These are phyloP conservation scores for Hymenoscyphus linearis DNA, from an alignment of 2,329 filamentous ascomycete genomes.

Conservation along the genomic window DNA sequence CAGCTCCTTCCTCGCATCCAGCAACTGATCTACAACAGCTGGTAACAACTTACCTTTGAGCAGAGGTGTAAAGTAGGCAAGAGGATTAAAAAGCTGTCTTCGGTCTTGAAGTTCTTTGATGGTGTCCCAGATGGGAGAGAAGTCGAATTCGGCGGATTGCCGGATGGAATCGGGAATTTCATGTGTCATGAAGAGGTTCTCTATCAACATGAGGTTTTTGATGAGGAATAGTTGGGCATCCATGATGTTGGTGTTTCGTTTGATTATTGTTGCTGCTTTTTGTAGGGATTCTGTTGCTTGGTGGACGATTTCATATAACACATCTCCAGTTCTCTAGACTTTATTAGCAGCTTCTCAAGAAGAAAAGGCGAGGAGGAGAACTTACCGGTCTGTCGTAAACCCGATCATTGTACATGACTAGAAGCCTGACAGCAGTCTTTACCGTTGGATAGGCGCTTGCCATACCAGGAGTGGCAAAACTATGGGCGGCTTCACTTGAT, in stretches of 20 bases:
- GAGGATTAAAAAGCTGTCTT: slow-evolving; percentile 51
- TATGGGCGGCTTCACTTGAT: slow-evolving; percentile 39
- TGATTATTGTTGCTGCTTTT: slow-evolving; percentile 67
- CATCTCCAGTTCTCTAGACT: slow-evolving; percentile 38
- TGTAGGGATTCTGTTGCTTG: slow-evolving; percentile 82
- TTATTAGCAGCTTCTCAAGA: slow-evolving; percentile 14
- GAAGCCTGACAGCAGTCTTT: slow-evolving; percentile 51
- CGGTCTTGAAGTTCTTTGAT: slow-evolving; percentile 42
- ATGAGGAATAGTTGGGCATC: slow-evolving; percentile 90
- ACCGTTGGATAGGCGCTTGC: slow-evolving; percentile 55
- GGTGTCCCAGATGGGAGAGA: slow-evolving; percentile 60
- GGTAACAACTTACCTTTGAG: slow-evolving; percentile 33
- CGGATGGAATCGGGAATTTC: slow-evolving; percentile 71
- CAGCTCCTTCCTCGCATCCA: slow-evolving; percentile 60
- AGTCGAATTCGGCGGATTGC: slow-evolving; percentile 51
- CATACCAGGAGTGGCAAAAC: slow-evolving; percentile 48
- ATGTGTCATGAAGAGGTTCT: slow-evolving; percentile 92
- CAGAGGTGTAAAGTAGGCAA: slow-evolving; percentile 39
- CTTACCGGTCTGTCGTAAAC: slow-evolving; percentile 30
- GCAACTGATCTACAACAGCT: slow-evolving; percentile 35
- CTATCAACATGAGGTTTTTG: slow-evolving; percentile 88
- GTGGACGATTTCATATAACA: slow-evolving; percentile 78
- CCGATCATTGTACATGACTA: slow-evolving; percentile 52
- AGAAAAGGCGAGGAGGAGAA: neutral
- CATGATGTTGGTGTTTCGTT: slow-evolving; percentile 53